A percentile compares a stretch with the other conserved stretches of the same genome.
Conservation (phyloP, 2,329 filamentous ascomycete species). For the Cryphonectria radicalis region DNA sequence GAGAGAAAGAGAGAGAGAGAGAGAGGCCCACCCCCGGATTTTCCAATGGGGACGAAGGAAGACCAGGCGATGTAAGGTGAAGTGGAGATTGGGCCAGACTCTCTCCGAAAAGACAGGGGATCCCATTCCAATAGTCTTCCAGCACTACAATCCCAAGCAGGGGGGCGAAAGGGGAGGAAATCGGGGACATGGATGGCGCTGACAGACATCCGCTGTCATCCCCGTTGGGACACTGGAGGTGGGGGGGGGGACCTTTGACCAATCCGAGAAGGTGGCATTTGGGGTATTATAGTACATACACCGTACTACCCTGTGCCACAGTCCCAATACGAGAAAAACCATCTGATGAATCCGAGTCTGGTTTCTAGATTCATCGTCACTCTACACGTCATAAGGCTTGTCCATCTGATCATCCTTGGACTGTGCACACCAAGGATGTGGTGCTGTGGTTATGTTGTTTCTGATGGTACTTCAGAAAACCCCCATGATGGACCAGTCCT, state of each 20-base stretch:
- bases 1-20: neutral
- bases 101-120: neutral
- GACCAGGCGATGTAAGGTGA: neutral
- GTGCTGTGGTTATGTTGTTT: neutral
- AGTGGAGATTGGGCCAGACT: neutral
- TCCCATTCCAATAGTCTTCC: neutral
- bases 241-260: neutral
- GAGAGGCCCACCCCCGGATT: conserved; percentile 6
- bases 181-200: neutral
- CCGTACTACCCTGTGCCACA: neutral
- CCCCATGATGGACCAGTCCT: neutral
- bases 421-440: neutral
- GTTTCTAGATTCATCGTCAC: neutral
- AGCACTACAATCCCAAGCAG: neutral
- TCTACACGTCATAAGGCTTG: neutral
- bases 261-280: neutral
- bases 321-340: conserved; percentile 5
- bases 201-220: neutral
- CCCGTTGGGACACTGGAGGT: neutral
- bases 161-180: neutral
- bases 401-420: neutral
- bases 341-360: neutral
- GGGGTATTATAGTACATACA: neutral
- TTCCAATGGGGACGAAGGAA: neutral
- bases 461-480: neutral